Evolutionary conservation across 2,329 filamentous ascomycete species (phyloP).

Genomic region (Paecilomyces dactylethromorphus): DNA sequence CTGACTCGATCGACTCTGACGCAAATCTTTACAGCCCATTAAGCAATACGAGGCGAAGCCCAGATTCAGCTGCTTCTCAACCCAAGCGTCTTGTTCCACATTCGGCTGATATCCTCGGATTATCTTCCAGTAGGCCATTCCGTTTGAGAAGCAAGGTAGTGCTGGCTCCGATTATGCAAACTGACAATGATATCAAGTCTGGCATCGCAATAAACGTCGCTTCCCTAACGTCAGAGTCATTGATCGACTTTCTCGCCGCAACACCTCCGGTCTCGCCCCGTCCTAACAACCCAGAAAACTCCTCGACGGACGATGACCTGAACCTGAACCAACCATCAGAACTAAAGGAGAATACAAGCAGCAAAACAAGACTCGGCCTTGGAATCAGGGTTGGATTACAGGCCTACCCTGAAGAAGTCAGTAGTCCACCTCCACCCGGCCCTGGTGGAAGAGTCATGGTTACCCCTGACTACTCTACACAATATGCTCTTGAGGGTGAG

Average conservation of each 20-base stretch:
- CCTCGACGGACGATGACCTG: neutral
- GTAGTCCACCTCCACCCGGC: constrained; percentile 12
- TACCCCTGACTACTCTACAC: constrained; percentile 13
- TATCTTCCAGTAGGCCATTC: neutral
- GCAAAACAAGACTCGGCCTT: constrained; percentile 6
- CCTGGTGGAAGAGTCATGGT: constrained; percentile 15
- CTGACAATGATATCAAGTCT: neutral
- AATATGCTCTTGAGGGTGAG: constrained; percentile 13
- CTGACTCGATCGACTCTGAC: neutral
- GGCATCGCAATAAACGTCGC: neutral
- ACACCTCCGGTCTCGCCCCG: constrained; percentile 13
- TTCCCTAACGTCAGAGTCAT: neutral
- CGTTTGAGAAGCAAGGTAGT: neutral
- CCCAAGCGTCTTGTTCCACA: neutral
- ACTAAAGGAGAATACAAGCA: constrained; percentile 2
- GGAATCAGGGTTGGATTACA: constrained; percentile 3
- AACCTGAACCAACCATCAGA: constrained; percentile 1
- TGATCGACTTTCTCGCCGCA: constrained; percentile 12
- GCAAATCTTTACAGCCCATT: neutral
- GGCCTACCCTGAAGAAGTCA: constrained; percentile 8
- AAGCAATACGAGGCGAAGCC: neutral
- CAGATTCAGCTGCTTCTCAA: neutral
- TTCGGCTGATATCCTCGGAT: neutral
- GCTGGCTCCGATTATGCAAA: neutral
- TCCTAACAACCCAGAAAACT: neutral